A percentile compares a stretch with the other conserved stretches of the same genome.
phyloP scores from a whole-genome alignment of 495 filamentous ascomycete genomes.

The Saxispiralis lemnorum region DNA sequence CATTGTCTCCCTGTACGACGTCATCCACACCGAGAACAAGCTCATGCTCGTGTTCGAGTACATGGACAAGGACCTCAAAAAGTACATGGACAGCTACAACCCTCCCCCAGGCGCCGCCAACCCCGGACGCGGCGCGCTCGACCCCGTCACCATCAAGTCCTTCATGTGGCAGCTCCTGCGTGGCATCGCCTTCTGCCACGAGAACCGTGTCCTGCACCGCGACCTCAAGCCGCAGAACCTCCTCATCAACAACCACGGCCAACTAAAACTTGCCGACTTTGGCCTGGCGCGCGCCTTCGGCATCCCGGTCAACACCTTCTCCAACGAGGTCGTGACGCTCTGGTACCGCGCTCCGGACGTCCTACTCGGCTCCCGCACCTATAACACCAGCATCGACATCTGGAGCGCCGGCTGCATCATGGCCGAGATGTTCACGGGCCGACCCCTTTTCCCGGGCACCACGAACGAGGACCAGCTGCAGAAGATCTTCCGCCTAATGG shows the following conservation, averaged over 20 bases:
- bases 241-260: slow-evolving; percentile 53
- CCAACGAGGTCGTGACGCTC: slow-evolving; percentile 89
- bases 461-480: slow-evolving; percentile 91
- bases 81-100: slow-evolving; percentile 66
- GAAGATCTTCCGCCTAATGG: slow-evolving; percentile 95
- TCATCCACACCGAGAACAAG: slow-evolving; percentile 94
- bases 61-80: slow-evolving; percentile 86
- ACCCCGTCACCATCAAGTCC: slow-evolving; percentile 76
- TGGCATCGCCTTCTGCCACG: slow-evolving; percentile 91
- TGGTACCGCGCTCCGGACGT: slow-evolving; percentile 96
- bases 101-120: slow-evolving; percentile 27
- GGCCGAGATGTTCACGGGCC: slow-evolving; percentile 93
- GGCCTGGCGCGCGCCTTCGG: slow-evolving; percentile 84
- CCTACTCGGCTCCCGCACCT: slow-evolving; percentile 73
- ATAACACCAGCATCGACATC: slow-evolving; percentile 96
- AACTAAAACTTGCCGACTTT: slow-evolving; percentile 83
- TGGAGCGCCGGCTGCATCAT: slow-evolving; percentile 97
- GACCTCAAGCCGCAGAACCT: slow-evolving; percentile 93
- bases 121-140: slow-evolving; percentile 55
- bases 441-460: slow-evolving; percentile 83
- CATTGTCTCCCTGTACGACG: slow-evolving; percentile 81
- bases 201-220: slow-evolving; percentile 88
- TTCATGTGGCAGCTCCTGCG: slow-evolving; percentile 94
- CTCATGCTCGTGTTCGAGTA: slow-evolving; percentile 91
- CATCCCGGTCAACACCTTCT: slow-evolving; percentile 95